phyloP scores from a whole-genome alignment of 192 early-diverging fungal genomes.

The Podila minutissima region DNA sequence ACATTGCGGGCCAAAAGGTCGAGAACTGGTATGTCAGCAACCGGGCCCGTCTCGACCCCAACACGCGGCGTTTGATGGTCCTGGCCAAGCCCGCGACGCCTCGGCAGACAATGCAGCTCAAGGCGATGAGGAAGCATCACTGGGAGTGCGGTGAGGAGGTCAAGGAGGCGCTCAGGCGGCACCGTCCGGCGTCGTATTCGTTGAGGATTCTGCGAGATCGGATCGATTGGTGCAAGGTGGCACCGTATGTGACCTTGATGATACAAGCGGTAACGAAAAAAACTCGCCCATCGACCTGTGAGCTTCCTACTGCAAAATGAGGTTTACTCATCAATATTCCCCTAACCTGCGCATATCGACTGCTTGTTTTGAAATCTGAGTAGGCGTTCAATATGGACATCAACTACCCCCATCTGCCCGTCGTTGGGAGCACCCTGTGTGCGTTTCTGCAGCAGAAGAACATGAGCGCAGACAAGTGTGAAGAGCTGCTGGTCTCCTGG shows the following conservation, averaged over 20 bases:
- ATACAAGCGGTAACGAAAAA: conserved; percentile 28
- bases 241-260: conserved; percentile 35
- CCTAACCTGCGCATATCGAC: neutral
- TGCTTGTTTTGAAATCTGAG: neutral
- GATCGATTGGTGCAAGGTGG: conserved; percentile 31
- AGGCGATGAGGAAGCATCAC: conserved; percentile 42
- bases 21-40: conserved; percentile 49
- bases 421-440: conserved; percentile 24
- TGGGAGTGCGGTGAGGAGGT: conserved; percentile 30
- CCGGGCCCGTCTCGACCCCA: conserved; percentile 17
- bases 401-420: conserved; percentile 9
- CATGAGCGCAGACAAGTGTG: conserved; percentile 17
- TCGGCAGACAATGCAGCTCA: conserved; percentile 31
- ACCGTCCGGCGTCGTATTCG: conserved; percentile 17
- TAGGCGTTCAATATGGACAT: conserved; percentile 45
- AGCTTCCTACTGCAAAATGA: neutral
- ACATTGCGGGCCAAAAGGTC: conserved; percentile 15
- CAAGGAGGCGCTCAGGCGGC: conserved; percentile 6
- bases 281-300: neutral
- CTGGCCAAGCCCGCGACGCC: conserved; percentile 21
- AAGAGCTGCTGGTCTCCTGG: conserved; percentile 28
- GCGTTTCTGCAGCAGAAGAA: conserved; percentile 17
- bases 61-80: conserved; percentile 22
- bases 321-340: no score
- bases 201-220: conserved; percentile 23